phyloP scores from a whole-genome alignment of 768 basidiomycete species.

The Xerocomus brunneocitrinus region DNA sequence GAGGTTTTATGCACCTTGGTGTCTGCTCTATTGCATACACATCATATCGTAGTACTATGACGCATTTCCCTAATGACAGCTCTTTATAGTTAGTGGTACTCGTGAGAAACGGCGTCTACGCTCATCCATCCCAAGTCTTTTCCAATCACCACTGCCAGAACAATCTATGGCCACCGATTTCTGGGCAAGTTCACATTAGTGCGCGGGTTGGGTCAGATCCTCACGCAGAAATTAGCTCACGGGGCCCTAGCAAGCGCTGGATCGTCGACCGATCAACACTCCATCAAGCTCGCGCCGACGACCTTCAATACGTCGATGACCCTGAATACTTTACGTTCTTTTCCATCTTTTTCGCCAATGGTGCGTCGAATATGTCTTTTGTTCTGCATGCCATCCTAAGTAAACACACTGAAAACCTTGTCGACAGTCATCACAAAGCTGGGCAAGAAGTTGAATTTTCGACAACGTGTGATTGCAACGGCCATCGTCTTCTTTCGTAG shows the following conservation, averaged over 20 bases:
- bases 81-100: neutral
- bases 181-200: constrained; percentile 91
- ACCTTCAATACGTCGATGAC: constrained; percentile 73
- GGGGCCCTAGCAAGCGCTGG: constrained; percentile 75
- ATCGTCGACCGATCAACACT: constrained; percentile 78
- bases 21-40: neutral
- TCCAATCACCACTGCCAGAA: neutral
- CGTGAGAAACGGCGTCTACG: neutral
- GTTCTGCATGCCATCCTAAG: neutral
- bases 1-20: neutral
- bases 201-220: constrained; percentile 26
- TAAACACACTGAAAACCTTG: neutral
- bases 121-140: no score
- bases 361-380: constrained; percentile 35
- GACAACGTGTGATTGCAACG: constrained; percentile 90
- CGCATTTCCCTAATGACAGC: neutral
- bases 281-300: constrained; percentile 67
- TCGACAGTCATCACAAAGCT: constrained; percentile 75
- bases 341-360: constrained; percentile 83
- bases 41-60: neutral
- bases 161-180: constrained; percentile 79
- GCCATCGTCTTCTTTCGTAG: constrained; percentile 93
- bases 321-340: constrained; percentile 77
- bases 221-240: constrained; percentile 13
- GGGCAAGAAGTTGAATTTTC: constrained; percentile 74